A percentile compares a stretch with the other conserved stretches of the same genome.
Evolutionary conservation across 805 yeast genomes (phyloP).

Genomic region (Metahyphopichia silvanorum): DNA sequence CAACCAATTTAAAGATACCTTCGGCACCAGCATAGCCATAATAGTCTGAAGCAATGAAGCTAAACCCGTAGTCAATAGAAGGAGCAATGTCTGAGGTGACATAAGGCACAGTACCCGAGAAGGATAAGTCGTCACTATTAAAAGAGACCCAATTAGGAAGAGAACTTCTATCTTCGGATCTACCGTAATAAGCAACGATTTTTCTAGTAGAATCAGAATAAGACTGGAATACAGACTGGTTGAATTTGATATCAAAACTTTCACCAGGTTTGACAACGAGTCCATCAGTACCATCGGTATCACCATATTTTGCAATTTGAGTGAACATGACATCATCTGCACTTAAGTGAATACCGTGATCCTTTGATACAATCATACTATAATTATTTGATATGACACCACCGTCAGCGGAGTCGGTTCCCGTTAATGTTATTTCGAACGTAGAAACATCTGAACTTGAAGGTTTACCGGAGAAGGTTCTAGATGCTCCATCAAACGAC

Average conservation of each 20-base stretch:
- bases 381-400: conserved; percentile 45
- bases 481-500: conserved; percentile 56
- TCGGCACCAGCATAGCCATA: conserved; percentile 69
- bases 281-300: conserved; percentile 73
- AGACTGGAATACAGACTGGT: conserved; percentile 52
- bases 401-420: conserved; percentile 59
- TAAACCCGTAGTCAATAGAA: conserved; percentile 63
- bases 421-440: conserved; percentile 51
- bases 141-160: conserved; percentile 88
- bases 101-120: conserved; percentile 85
- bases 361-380: conserved; percentile 56
- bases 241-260: conserved; percentile 62
- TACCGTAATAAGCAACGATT: conserved; percentile 72
- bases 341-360: conserved; percentile 51
- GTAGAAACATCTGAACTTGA: conserved; percentile 37
- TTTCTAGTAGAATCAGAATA: conserved; percentile 41
- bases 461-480: conserved; percentile 72
- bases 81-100: conserved; percentile 89
- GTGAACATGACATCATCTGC: conserved; percentile 41
- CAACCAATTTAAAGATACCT: conserved; percentile 65
- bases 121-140: conserved; percentile 57
- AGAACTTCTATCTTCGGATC: conserved; percentile 78
- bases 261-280: conserved; percentile 71
- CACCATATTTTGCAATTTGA: conserved; percentile 62
- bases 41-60: conserved; percentile 77